These are phyloP conservation scores for Gypsophila paniculata DNA, from an alignment of 179 eudicot species.

Conservation along the genomic window DNA sequence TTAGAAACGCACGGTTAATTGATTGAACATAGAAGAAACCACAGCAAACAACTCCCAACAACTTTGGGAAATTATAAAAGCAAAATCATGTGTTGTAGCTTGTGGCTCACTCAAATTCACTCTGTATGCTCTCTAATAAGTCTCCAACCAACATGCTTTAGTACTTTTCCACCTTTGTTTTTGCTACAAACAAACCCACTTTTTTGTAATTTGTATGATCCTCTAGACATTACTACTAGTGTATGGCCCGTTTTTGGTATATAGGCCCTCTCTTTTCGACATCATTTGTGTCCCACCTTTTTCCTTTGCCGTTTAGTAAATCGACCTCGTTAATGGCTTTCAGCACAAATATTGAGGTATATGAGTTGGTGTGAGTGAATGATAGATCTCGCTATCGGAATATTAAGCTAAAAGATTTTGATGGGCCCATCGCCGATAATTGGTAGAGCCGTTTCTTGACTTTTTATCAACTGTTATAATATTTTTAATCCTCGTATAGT, in stretches of 20 bases:
- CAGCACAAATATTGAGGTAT: no score
- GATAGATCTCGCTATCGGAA: no score
- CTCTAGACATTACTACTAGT: constrained; percentile 11
- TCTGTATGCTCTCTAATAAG: constrained; percentile 4
- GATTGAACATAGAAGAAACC: constrained; percentile 21
- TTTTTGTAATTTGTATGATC: constrained; percentile 23
- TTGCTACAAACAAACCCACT: no score
- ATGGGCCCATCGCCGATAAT: no score
- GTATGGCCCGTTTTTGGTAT: constrained; percentile 27
- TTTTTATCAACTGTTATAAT: no score
- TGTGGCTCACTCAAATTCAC: no score
- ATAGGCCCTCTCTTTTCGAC: constrained; percentile 23
- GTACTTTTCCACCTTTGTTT: constrained; percentile 16
- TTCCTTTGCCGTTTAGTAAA: background rate
- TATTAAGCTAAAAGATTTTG: no score
- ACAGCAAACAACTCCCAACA: background rate
- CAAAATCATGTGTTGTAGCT: constrained; percentile 18
- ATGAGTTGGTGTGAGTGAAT: no score
- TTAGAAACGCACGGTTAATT: background rate
- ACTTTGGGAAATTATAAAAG: background rate
- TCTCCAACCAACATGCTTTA: constrained; percentile 22
- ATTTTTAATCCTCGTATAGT: no score
- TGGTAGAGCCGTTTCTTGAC: no score
- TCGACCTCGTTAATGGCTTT: no score
- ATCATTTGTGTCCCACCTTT: constrained; percentile 24